phyloP scores from a whole-genome alignment of 495 filamentous ascomycete genomes.

The Lophiotrema nucula region DNA sequence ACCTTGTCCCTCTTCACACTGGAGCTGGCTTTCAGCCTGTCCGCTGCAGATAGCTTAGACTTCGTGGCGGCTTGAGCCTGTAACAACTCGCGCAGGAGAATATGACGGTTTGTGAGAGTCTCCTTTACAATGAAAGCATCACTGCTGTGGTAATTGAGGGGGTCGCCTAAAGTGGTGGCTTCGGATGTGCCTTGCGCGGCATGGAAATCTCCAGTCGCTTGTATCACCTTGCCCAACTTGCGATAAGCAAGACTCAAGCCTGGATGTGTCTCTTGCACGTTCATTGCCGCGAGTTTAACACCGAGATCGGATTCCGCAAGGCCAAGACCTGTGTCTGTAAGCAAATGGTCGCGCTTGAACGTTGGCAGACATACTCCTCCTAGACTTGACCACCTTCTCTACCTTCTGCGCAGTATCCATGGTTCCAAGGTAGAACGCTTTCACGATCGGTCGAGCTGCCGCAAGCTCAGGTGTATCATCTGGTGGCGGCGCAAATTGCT shows the following conservation, averaged over 20 bases:
- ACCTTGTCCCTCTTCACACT: conserved; percentile 90
- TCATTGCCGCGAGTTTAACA: conserved; percentile 78
- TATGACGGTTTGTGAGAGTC: conserved; percentile 96
- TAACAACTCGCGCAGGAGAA: conserved; percentile 90
- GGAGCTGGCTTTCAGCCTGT: conserved; percentile 79
- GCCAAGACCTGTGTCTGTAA: conserved; percentile 61
- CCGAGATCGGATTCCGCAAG: conserved; percentile 93
- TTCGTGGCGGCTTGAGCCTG: conserved; percentile 80
- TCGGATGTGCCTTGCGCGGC: conserved; percentile 97
- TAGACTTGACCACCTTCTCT: conserved; percentile 86
- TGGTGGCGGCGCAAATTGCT: conserved; percentile 96
- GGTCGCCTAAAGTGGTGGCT: conserved; percentile 90
- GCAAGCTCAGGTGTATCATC: conserved; percentile 96
- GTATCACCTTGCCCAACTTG: conserved; percentile 90
- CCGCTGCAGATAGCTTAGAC: conserved; percentile 76
- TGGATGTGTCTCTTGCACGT: conserved; percentile 82
- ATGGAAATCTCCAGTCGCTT: conserved; percentile 90
- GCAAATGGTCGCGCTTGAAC: background rate
- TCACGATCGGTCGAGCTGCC: conserved; percentile 83
- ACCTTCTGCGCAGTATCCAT: conserved; percentile 97
- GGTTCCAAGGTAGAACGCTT: conserved; percentile 90
- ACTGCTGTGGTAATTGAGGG: conserved; percentile 89
- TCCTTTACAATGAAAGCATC: conserved; percentile 99
- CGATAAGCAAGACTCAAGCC: conserved; percentile 87
- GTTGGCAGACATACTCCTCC: conserved; percentile 65